phyloP scores from a whole-genome alignment of 2,329 filamentous ascomycete genomes.

The Exophiala viscosa region DNA sequence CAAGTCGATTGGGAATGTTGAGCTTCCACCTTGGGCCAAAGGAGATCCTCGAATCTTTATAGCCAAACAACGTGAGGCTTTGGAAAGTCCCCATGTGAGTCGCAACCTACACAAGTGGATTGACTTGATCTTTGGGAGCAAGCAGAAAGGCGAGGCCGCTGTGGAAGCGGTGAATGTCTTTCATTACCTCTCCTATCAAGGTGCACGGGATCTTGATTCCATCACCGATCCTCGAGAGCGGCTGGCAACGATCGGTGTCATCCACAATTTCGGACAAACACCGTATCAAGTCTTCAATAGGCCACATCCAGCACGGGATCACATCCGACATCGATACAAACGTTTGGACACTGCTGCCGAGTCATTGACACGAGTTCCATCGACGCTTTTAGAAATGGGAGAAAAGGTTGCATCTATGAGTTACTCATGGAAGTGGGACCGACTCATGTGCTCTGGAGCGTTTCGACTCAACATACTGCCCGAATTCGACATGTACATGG shows the following conservation, averaged over 20 bases:
- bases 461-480: constrained; percentile 86
- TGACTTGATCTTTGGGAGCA: constrained; percentile 88
- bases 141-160: constrained; percentile 89
- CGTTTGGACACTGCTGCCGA: constrained; percentile 76
- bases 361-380: constrained; percentile 71
- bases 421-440: constrained; percentile 75
- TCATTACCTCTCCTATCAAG: constrained; percentile 91
- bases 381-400: constrained; percentile 62
- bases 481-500: constrained; percentile 80
- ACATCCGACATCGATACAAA: constrained; percentile 59
- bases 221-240: constrained; percentile 86
- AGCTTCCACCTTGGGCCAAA: constrained; percentile 94
- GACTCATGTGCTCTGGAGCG: constrained; percentile 75
- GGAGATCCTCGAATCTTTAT: constrained; percentile 95
- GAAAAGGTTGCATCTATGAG: constrained; percentile 77
- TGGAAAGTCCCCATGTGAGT: constrained; percentile 91
- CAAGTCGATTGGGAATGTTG: constrained; percentile 76
- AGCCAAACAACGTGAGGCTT: constrained; percentile 86
- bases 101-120: constrained; percentile 91
- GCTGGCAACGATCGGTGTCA: constrained; percentile 86
- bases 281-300: constrained; percentile 89
- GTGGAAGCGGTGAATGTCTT: constrained; percentile 92
- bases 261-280: constrained; percentile 98
- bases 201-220: constrained; percentile 84
- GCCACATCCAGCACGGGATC: constrained; percentile 73